These are phyloP conservation scores for Parmelia sp. DNA, from an alignment of 495 filamentous ascomycete genomes.

Conservation along the genomic window DNA sequence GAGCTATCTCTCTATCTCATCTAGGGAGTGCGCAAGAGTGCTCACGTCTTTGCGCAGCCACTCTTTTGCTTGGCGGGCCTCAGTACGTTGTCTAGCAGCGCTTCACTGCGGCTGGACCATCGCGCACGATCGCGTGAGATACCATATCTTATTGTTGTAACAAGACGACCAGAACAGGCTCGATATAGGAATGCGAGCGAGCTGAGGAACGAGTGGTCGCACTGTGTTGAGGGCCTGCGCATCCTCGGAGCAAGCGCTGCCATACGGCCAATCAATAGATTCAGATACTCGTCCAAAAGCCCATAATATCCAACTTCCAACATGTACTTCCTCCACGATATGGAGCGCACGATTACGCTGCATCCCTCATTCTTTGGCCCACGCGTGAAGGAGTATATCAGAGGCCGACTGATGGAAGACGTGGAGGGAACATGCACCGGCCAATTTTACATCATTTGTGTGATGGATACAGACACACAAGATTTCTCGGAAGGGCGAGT, in stretches of 20 bases:
- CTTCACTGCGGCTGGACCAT: constrained; percentile 24
- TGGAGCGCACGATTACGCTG: constrained; percentile 85
- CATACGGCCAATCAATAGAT: constrained; percentile 1
- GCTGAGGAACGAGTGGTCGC: constrained; percentile 10
- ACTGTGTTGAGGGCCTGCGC: constrained; percentile 8
- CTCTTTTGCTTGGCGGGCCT: constrained; percentile 22
- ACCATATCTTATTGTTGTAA: background rate
- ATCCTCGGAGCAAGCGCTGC: constrained; percentile 2
- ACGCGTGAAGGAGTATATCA: constrained; percentile 82
- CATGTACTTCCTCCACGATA: constrained; percentile 97
- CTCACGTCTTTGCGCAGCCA: constrained; percentile 23
- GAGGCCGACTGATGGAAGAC: constrained; percentile 76
- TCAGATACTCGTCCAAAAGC: constrained; percentile 4
- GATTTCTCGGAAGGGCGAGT: constrained; percentile 89
- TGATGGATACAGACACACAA: constrained; percentile 93
- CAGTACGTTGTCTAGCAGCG: constrained; percentile 23
- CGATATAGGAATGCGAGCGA: constrained; percentile 10
- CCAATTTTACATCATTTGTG: constrained; percentile 89
- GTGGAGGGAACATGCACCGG: constrained; percentile 92
- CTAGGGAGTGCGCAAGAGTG: constrained; percentile 24
- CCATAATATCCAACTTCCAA: constrained; percentile 15
- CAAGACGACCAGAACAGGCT: background rate
- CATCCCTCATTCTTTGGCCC: constrained; percentile 95
- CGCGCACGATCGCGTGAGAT: constrained; percentile 9
- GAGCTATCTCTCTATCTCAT: constrained; percentile 16